These are phyloP conservation scores for Vigna nakashimae DNA, from an alignment of 306 rosid genomes.

Conservation along the genomic window DNA sequence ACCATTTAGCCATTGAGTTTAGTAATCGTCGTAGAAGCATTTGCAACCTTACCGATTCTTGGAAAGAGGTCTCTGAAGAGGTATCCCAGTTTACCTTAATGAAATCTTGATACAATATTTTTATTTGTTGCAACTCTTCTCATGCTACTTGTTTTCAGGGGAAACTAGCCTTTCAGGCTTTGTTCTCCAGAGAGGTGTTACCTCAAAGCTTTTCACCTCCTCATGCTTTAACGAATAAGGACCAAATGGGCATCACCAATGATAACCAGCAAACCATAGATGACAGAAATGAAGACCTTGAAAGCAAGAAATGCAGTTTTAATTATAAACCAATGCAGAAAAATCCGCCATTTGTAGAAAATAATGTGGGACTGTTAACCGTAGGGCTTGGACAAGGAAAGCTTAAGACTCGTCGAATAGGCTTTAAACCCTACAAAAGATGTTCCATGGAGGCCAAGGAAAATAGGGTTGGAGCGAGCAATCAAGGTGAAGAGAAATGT, in stretches of 20 bases:
- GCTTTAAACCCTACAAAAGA: conserved; percentile 96
- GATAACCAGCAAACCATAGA: conserved; percentile 47
- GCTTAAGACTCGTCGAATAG: conserved; percentile 74
- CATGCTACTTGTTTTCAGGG: conserved; percentile 61
- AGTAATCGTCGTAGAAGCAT: conserved; percentile 68
- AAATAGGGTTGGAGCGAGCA: conserved; percentile 55
- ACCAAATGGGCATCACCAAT: conserved; percentile 44
- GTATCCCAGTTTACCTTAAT: conserved; percentile 49
- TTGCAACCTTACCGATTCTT: conserved; percentile 67
- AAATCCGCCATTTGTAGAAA: conserved; percentile 42
- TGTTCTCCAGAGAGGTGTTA: conserved; percentile 81
- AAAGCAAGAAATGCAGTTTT: conserved; percentile 51
- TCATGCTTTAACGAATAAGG: conserved; percentile 49
- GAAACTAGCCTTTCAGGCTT: conserved; percentile 86
- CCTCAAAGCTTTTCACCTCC: conserved; percentile 95
- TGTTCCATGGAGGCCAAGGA: conserved; percentile 84
- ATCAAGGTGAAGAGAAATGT: conserved; percentile 75
- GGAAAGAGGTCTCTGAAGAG: conserved; percentile 98
- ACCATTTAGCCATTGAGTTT: conserved; percentile 58
- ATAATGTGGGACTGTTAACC: conserved; percentile 65
- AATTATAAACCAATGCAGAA: conserved; percentile 48
- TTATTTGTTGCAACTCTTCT: conserved; percentile 45
- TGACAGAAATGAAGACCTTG: conserved; percentile 50
- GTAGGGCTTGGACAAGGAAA: conserved; percentile 76
- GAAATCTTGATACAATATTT: conserved; percentile 29